These are phyloP conservation scores for Tolypocladium ovalisporum DNA, from an alignment of 2,329 filamentous ascomycete genomes.

Conservation along the genomic window DNA sequence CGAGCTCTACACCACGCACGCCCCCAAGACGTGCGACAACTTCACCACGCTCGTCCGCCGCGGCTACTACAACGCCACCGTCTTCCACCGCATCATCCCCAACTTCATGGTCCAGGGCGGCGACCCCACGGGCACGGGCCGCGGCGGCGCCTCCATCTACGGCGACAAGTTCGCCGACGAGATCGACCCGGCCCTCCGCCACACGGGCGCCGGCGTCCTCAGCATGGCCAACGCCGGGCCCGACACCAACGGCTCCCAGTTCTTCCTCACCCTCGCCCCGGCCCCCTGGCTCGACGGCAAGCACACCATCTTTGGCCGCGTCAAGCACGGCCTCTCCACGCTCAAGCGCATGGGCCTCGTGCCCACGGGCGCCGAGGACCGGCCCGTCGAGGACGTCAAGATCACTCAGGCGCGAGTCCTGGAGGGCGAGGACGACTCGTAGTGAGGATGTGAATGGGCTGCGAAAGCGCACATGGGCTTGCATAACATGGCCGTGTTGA, in stretches of 20 bases:
- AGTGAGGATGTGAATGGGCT: background rate
- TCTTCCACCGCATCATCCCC: conserved; percentile 92
- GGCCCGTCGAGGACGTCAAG: conserved; percentile 71
- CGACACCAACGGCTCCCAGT: conserved; percentile 90
- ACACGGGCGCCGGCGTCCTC: conserved; percentile 87
- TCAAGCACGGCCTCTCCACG: conserved; percentile 73
- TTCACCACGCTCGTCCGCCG: conserved; percentile 69
- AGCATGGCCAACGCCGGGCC: conserved; percentile 95
- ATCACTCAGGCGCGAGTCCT: conserved; percentile 63
- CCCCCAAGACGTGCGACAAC: conserved; percentile 82
- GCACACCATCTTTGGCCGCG: conserved; percentile 91
- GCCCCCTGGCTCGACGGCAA: conserved; percentile 96
- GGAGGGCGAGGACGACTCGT: conserved; percentile 39
- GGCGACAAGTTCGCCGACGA: conserved; percentile 93
- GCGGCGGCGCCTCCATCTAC: conserved; percentile 81
- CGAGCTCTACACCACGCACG: conserved; percentile 84
- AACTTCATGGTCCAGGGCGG: conserved; percentile 96
- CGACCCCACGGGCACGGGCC: conserved; percentile 87
- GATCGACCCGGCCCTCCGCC: conserved; percentile 66
- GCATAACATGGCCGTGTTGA: background rate
- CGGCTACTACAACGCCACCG: conserved; percentile 77
- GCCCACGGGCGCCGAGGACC: conserved; percentile 70
- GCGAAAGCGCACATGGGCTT: background rate
- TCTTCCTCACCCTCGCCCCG: conserved; percentile 89
- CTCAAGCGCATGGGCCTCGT: conserved; percentile 82